Base-by-base conservation (phyloP, 768 basidiomycete genomes). In the Pleurotus pulmonarius region DNA sequence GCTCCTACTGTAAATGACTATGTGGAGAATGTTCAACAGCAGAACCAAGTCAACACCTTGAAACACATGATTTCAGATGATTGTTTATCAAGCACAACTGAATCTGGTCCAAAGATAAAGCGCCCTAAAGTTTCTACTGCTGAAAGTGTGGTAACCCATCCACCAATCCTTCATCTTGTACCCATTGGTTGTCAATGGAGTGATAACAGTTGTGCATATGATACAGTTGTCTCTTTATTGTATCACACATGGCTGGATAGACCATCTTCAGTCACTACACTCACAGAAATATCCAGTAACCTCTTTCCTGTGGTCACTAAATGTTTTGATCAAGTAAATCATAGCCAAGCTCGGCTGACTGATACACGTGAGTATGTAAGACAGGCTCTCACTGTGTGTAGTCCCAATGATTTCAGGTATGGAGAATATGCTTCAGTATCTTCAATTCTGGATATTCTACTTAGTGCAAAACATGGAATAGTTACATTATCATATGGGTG, bases 141-240 rank as follows among this genome's bases (percentile, higher is more conserved):
- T 29, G 26, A 6, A 29, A 29, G 26, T 29, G 26, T 9, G 9
- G 7, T 7, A 6, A 9, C 6, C 6, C 20, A 49, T 41, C 26
- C 51, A 49, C n/a, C 46, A 12, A 49, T n/a, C 16, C n/a, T 41
- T 22, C 29, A 29, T 7, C 25, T 46, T 47, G 22, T 41, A 29
- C 40, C 53, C 5, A 37, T 26, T 7, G 63, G 63, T n/a, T 53
- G 59, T 39, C 38, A 16, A 37, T 69, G 68, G 68, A 49, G 47
- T 26, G 24, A 61, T n/a, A 65, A 67, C 39, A 71, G 70, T 38
- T 72, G 70, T 62, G 65, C 66, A 12, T 72, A 72, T 61, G 70
- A 72, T 49, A 15, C 63, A 9, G 34, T 64, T 1, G 52, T 72
- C 29, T 58, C 63, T 1, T 52, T 64, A 3, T 46, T 72, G 4